Conservation (phyloP, 1,284 basidiomycete species). For the Caloboletus firmus region DNA sequence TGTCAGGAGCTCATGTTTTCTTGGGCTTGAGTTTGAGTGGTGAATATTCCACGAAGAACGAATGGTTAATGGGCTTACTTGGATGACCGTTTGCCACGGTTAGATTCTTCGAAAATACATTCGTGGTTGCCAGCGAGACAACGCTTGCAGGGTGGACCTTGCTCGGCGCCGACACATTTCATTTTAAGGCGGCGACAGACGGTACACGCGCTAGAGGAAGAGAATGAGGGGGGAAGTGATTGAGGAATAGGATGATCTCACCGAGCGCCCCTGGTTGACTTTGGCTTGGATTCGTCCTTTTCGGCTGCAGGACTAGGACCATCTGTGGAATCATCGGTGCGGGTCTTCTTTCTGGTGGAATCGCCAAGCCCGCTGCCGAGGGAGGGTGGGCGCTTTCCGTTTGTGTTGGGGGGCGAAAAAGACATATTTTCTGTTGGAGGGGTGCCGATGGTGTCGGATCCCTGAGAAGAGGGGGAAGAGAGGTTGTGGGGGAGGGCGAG, state of each 20-base stretch:
- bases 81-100: slow-evolving; percentile 87
- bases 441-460: slow-evolving; percentile 70
- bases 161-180: slow-evolving; percentile 94
- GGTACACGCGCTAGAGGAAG: slow-evolving; percentile 73
- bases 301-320: slow-evolving; percentile 53
- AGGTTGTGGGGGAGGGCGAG: slow-evolving; percentile 47
- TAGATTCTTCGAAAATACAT: slow-evolving; percentile 93
- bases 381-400: slow-evolving; percentile 66
- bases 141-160: slow-evolving; percentile 90
- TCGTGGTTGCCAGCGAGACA: slow-evolving; percentile 81
- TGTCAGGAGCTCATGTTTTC: slow-evolving; percentile 86
- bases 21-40: slow-evolving; percentile 41
- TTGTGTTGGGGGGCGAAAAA: slow-evolving; percentile 49
- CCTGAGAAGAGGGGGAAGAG: slow-evolving; percentile 71
- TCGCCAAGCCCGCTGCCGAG: slow-evolving; percentile 42
- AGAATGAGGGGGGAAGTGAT: slow-evolving; percentile 2
- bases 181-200: slow-evolving; percentile 97
- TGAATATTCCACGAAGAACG: slow-evolving; percentile 30
- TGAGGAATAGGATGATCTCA: slow-evolving; percentile 38
- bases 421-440: slow-evolving; percentile 64
- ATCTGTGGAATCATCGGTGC: slow-evolving; percentile 54
- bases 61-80: slow-evolving; percentile 54
- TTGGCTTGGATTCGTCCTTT: slow-evolving; percentile 71
- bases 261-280: slow-evolving; percentile 86
- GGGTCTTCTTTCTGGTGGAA: slow-evolving; percentile 54